These are phyloP conservation scores for Pseudophaeomoniella oleicola DNA, from an alignment of 2,329 filamentous ascomycete species.

Conservation along the genomic window DNA sequence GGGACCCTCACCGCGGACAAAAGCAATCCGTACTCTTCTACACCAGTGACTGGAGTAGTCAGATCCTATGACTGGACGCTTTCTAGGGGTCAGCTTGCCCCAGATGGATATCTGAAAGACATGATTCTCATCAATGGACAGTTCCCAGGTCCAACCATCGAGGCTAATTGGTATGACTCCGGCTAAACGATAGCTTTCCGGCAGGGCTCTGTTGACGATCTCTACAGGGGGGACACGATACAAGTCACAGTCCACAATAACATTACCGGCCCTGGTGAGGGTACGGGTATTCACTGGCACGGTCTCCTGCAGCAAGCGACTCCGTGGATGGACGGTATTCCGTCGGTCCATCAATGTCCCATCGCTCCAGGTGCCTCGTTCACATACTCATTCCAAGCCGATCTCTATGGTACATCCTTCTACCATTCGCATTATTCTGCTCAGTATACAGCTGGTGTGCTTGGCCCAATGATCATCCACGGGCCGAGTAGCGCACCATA, in stretches of 20 bases:
- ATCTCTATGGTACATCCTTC: slow-evolving; percentile 20
- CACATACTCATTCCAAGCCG: slow-evolving; percentile 20
- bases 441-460: slow-evolving; percentile 15
- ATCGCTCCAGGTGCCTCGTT: slow-evolving; percentile 25
- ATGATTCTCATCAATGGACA: slow-evolving; percentile 17
- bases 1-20: slow-evolving; percentile 6
- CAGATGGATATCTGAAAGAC: slow-evolving; percentile 15
- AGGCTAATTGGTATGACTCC: slow-evolving; percentile 11
- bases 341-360: slow-evolving; percentile 24
- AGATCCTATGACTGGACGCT: neutral
- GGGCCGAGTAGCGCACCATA: slow-evolving; percentile 10
- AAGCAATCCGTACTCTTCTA: slow-evolving; percentile 7
- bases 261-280: slow-evolving; percentile 15
- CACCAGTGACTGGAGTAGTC: slow-evolving; percentile 6
- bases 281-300: slow-evolving; percentile 28
- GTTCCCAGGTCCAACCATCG: slow-evolving; percentile 13
- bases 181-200: no score
- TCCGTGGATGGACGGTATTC: slow-evolving; percentile 26
- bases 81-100: slow-evolving; percentile 7
- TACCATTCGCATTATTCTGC: slow-evolving; percentile 23
- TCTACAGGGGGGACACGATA: slow-evolving; percentile 11
- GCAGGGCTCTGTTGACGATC: neutral
- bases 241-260: slow-evolving; percentile 20
- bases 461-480: slow-evolving; percentile 15
- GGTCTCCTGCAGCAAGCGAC: slow-evolving; percentile 18